Evolutionary conservation across 257 asterid species (phyloP).

Genomic region (Fraxinus pennsylvanica): DNA sequence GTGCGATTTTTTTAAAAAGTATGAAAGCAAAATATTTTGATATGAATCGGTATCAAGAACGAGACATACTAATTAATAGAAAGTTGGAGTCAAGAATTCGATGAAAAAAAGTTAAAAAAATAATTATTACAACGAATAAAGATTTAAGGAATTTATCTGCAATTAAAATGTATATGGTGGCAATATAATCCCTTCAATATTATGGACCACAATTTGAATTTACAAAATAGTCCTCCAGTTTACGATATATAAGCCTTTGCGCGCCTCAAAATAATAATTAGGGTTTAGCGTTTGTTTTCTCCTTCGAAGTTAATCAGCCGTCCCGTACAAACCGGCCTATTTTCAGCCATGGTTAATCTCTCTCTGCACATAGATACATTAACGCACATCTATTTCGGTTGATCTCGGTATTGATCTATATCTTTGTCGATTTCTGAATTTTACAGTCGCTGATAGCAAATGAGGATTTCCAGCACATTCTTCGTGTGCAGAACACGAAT

Average conservation of each 20-base stretch:
- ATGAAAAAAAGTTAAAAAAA: too few species aligned
- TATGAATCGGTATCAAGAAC: too few species aligned
- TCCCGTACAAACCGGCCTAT: not conserved
- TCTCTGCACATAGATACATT: not conserved
- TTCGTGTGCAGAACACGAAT: constrained; percentile 50
- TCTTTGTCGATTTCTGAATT: not conserved
- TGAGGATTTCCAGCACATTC: constrained; percentile 50
- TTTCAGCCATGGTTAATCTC: not conserved
- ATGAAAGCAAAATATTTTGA: too few species aligned
- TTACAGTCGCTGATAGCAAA: constrained; percentile 39
- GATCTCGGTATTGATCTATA: not conserved
- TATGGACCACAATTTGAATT: not conserved
- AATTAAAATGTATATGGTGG: too few species aligned
- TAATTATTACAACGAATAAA: too few species aligned
- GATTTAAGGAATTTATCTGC: too few species aligned
- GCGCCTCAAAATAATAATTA: not conserved
- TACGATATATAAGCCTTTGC: not conserved
- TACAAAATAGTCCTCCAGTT: not conserved
- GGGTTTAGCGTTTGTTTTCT: not conserved
- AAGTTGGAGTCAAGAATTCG: too few species aligned
- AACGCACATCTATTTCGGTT: not conserved
- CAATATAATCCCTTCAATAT: too few species aligned
- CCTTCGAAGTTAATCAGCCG: not conserved
- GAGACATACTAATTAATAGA: too few species aligned
- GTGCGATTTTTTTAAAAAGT: too few species aligned